Percentiles rank a stretch among this genome's conserved stretches.
Conservation (phyloP, 352 stramenopile genomes). For the Thalassiosira allenii region DNA sequence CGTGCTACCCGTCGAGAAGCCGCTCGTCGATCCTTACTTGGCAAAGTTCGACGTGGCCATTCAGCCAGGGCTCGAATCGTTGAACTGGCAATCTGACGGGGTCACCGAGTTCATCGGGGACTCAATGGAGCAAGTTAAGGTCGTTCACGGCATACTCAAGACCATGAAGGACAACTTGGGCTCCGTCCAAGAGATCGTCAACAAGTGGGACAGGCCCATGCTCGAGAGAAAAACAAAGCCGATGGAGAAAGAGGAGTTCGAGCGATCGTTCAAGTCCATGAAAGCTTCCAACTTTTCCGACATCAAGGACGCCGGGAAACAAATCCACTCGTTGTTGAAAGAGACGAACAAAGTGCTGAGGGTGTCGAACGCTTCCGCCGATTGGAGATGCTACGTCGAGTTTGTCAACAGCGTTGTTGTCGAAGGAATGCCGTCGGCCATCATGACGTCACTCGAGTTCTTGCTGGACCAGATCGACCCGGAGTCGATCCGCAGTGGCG, state of each 20-base stretch:
- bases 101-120: slow-evolving; percentile 95
- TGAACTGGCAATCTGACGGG: slow-evolving; percentile 96
- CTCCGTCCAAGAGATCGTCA: slow-evolving; percentile 93
- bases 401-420: slow-evolving; percentile 98
- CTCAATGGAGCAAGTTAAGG: slow-evolving; percentile 93
- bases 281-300: slow-evolving; percentile 92
- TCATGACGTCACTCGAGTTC: slow-evolving; percentile 89
- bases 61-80: slow-evolving; percentile 91
- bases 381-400: slow-evolving; percentile 97
- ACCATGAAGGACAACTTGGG: slow-evolving; percentile 96
- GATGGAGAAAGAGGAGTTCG: slow-evolving; percentile 95
- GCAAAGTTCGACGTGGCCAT: slow-evolving; percentile 95
- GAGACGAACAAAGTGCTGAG: slow-evolving; percentile 94
- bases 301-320: slow-evolving; percentile 94
- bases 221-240: slow-evolving; percentile 96
- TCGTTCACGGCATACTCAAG: slow-evolving; percentile 86
- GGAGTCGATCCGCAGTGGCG: slow-evolving; percentile 76
- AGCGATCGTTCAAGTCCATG: slow-evolving; percentile 93
- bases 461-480: slow-evolving; percentile 94
- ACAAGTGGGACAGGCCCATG: slow-evolving; percentile 92
- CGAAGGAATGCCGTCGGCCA: slow-evolving; percentile 90
- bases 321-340: slow-evolving; percentile 96
- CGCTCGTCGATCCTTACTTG: slow-evolving; percentile 94
- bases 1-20: slow-evolving; percentile 96
- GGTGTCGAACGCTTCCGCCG: slow-evolving; percentile 91